A percentile compares a stretch with the other conserved stretches of the same genome.
These are phyloP conservation scores for Penicillium aurantiogriseum DNA, from an alignment of 2,329 filamentous ascomycete species.

Conservation along the genomic window DNA sequence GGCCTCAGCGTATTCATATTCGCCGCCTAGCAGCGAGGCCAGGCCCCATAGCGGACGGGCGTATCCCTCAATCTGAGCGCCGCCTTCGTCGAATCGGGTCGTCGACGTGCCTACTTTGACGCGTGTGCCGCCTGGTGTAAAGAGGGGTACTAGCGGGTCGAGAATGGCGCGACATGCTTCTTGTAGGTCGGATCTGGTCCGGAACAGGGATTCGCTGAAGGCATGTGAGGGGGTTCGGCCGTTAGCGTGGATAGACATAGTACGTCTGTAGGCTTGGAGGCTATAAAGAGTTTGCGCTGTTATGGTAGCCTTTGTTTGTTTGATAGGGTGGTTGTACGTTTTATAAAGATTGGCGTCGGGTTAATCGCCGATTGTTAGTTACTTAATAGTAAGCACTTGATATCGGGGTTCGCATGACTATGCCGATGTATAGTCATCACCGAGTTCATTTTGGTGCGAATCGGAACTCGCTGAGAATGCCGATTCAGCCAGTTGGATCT, in stretches of 20 bases:
- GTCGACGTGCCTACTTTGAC: slow-evolving; percentile 69
- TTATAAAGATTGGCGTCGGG: background rate
- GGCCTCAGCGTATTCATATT: slow-evolving; percentile 62
- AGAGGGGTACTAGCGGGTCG: slow-evolving; percentile 69
- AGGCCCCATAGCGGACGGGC: slow-evolving; percentile 75
- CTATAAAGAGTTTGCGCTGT: background rate
- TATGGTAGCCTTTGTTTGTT: background rate
- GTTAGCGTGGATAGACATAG: slow-evolving; percentile 33
- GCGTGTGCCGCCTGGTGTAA: slow-evolving; percentile 64
- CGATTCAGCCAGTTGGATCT: slow-evolving; percentile 2
- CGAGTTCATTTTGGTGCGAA: background rate
- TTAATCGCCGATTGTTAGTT: background rate
- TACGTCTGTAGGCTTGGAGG: background rate
- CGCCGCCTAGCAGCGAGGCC: slow-evolving; percentile 67
- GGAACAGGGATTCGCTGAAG: slow-evolving; percentile 30
- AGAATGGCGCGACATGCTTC: slow-evolving; percentile 62
- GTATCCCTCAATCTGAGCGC: slow-evolving; percentile 74
- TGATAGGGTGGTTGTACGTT: background rate
- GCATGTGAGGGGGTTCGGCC: slow-evolving; percentile 29
- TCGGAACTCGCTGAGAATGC: slow-evolving; percentile 5
- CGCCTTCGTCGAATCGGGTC: slow-evolving; percentile 73
- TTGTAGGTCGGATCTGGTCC: slow-evolving; percentile 48
- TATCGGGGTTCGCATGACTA: background rate
- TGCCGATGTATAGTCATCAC: background rate
- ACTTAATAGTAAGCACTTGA: background rate